Conservation (phyloP, 495 filamentous ascomycete genomes). For the Margaritispora aquatica region DNA sequence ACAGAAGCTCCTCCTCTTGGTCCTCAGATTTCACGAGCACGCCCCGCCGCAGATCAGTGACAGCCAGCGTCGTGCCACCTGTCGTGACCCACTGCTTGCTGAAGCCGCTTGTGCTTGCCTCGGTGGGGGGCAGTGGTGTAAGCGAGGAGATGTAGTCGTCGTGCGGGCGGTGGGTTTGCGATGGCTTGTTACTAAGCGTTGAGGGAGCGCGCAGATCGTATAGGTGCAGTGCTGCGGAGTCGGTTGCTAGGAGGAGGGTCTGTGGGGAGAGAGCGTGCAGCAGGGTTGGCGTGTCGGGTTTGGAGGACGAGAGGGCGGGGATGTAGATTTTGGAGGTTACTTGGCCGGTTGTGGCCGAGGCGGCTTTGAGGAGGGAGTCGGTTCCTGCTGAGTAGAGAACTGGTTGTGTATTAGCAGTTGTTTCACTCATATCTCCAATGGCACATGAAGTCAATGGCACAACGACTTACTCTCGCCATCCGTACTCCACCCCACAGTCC, state of each 20-base stretch:
- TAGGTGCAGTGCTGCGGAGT: constrained; percentile 82
- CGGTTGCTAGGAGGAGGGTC: constrained; percentile 83
- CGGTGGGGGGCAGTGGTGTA: constrained; percentile 71
- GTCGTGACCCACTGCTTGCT: constrained; percentile 91
- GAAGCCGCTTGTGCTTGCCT: constrained; percentile 73
- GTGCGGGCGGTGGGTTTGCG: constrained; percentile 78
- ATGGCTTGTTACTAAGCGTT: constrained; percentile 49
- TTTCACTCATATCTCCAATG: neutral
- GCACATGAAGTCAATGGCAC: neutral
- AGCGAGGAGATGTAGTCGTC: constrained; percentile 90
- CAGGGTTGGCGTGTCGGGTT: constrained; percentile 62
- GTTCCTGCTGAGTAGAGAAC: constrained; percentile 83
- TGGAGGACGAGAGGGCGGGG: constrained; percentile 36
- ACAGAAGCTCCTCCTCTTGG: constrained; percentile 87
- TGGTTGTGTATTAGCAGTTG: constrained; percentile 17
- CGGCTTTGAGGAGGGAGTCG: constrained; percentile 85
- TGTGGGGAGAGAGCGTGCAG: constrained; percentile 78
- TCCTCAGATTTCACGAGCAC: constrained; percentile 83
- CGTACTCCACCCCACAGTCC: constrained; percentile 65
- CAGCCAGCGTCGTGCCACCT: constrained; percentile 80
- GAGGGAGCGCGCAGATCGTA: constrained; percentile 77
- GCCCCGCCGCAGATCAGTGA: constrained; percentile 79
- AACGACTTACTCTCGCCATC: constrained; percentile 37
- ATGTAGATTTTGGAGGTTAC: constrained; percentile 74
- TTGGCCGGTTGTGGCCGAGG: constrained; percentile 68